Evolutionary conservation across 495 filamentous ascomycete species (phyloP).

Genomic region (Aspergillus carlsbadensis): DNA sequence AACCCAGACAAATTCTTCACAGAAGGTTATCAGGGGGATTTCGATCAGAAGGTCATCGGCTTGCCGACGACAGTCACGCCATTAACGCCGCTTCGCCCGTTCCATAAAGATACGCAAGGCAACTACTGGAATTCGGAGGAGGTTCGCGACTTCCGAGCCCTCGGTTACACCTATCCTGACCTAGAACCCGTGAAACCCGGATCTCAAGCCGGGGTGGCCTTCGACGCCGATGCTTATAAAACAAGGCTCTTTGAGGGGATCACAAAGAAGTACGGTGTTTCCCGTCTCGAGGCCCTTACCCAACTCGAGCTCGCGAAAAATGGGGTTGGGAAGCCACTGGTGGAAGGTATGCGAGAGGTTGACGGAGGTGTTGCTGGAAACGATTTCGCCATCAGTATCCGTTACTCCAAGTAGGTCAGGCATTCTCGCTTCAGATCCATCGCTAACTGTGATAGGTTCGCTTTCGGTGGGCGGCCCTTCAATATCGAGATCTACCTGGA

Average conservation of each 20-base stretch:
- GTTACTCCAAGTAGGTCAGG: background rate
- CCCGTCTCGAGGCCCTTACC: background rate
- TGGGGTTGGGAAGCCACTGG: background rate
- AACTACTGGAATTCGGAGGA: background rate
- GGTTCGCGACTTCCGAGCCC: background rate
- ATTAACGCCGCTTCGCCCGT: background rate
- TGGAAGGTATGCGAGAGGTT: background rate
- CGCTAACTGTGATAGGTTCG: background rate
- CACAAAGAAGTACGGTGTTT: background rate
- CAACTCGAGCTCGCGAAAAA: background rate
- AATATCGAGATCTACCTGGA: slow-evolving; percentile 3
- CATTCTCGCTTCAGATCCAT: too few species aligned
- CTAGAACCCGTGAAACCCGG: background rate
- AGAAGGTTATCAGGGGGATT: background rate
- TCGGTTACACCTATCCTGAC: background rate
- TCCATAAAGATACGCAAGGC: background rate
- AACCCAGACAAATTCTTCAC: slow-evolving; percentile 5
- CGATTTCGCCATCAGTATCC: slow-evolving; percentile 4
- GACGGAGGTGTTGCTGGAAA: background rate
- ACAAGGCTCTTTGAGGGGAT: background rate
- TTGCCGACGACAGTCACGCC: background rate
- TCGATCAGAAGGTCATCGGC: background rate
- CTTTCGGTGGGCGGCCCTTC: background rate
- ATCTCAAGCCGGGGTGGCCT: background rate
- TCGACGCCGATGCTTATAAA: background rate